Evolutionary conservation across 2,329 filamentous ascomycete species (phyloP), one percentile per base, ranked within the genome.

Genomic region (Aspergillus sp.): DNA sequence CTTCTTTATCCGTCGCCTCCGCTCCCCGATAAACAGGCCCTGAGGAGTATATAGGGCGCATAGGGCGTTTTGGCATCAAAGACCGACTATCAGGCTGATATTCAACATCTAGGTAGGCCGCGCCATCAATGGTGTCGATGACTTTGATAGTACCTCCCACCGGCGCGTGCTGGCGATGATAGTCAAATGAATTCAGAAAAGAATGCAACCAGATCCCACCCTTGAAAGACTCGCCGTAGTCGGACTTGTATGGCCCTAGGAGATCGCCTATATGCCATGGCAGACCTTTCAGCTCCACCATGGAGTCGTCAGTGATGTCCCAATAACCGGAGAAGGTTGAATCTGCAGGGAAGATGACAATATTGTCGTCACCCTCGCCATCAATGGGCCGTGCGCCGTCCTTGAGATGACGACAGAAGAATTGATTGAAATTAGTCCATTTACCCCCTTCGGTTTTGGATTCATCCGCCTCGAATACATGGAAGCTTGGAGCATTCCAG

Each of bases 151-250:
- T 74, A 8, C 78, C 78, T 0, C 65, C 62, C 10, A 81, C 71
- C 2, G 79, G 77, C 0, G 77, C 71, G 54, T 81, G 78, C 58
- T 77, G 73, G 6, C 78, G 75, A 53, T 80, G 78, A 64, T 81
- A 81, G 61, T 81, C 77, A 55, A 65, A 71, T 0, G 75, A 69
- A 32, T 71, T 73, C 13, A 81, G 68, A 64, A 80, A 80, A 1
- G 73, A 68, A 52, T 81, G 78, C 66, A 73, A 77, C 63, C 71
- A 81, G 11, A 73, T 68, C 8, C 82, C 82, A 36, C 71, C 71
- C 3, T 71, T 63, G 61, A 80, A 80, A 1, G 64, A 55, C 13
- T 71, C 57, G 0, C 65, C 69, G 50, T 71, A 76, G 57, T 69
- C 72, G 25, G 70, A 50, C n/a, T 32, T 27, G n/a, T 50, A 50